Percentiles rank a stretch among this genome's conserved stretches.
Evolutionary conservation across 257 asterid species (phyloP).

Genomic region (Schizonepeta tenuifolia): DNA sequence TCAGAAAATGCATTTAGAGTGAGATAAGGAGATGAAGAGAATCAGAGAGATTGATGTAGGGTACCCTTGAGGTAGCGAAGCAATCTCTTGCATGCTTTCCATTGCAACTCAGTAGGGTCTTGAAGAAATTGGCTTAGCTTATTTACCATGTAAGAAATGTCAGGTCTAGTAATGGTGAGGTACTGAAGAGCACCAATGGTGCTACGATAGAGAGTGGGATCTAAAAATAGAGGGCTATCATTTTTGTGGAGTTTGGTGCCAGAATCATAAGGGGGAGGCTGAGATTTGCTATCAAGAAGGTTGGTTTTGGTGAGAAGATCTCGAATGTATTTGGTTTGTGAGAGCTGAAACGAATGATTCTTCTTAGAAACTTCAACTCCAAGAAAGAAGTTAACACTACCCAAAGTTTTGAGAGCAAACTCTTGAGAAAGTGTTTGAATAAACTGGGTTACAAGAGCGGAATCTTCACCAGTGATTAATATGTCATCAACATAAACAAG

Average conservation of each 20-base stretch:
- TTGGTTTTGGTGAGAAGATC: not conserved
- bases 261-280: not conserved
- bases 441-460: not conserved
- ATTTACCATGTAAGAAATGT: not conserved
- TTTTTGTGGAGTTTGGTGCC: not conserved
- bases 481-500: not conserved
- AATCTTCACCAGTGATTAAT: not conserved
- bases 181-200: not conserved
- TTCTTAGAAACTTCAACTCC: not conserved
- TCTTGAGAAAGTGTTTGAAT: fast-evolving
- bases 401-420: not conserved
- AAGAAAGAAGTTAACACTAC: not conserved
- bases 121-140: not conserved
- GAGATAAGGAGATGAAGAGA: not conserved
- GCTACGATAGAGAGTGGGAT: not conserved
- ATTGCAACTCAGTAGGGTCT: not conserved
- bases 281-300: not conserved
- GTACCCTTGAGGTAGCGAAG: not conserved
- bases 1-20: not conserved
- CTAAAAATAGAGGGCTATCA: not conserved
- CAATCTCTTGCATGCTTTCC: not conserved
- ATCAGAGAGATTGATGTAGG: not conserved
- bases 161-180: not conserved
- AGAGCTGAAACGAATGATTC: fast-evolving
- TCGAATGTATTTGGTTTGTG: not conserved